Percentiles rank a stretch among this genome's conserved stretches.
phyloP scores from a whole-genome alignment of 148 eudicot species.

The Rheum nobile region DNA sequence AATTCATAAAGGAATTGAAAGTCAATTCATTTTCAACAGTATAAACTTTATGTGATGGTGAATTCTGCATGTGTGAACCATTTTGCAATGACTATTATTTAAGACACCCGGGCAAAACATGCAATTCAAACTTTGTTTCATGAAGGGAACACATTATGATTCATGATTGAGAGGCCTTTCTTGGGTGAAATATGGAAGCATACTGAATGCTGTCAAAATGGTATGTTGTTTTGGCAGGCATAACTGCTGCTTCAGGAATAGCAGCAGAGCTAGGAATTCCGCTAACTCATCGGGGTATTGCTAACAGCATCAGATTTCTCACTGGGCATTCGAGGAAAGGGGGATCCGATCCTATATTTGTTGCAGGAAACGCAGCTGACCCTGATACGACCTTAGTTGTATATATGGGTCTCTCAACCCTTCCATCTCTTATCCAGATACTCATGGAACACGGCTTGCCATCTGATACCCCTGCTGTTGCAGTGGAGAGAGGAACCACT shows the following conservation, averaged over 20 bases:
- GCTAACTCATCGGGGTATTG: slow-evolving; percentile 80
- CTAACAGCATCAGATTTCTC: slow-evolving; percentile 87
- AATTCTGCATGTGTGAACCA: background rate
- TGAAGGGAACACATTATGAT: background rate
- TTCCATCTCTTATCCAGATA: slow-evolving; percentile 74
- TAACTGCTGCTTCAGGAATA: slow-evolving; percentile 97
- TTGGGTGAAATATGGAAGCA: background rate
- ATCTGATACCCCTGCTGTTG: slow-evolving; percentile 70
- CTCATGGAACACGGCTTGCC: slow-evolving; percentile 75
- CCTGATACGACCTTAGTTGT: slow-evolving; percentile 93
- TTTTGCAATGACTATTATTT: background rate
- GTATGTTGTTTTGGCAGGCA: slow-evolving; percentile 36
- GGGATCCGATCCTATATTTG: slow-evolving; percentile 79
- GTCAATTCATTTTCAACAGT: background rate
- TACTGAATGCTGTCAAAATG: background rate
- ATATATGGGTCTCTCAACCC: slow-evolving; percentile 93
- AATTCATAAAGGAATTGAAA: background rate
- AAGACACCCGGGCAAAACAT: background rate
- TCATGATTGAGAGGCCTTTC: background rate
- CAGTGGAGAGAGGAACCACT: slow-evolving; percentile 93
- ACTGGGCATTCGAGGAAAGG: slow-evolving; percentile 96
- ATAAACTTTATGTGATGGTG: background rate
- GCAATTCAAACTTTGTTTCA: background rate
- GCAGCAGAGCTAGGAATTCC: slow-evolving; percentile 94
- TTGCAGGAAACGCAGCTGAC: slow-evolving; percentile 85